Base-by-base conservation (phyloP, 2,329 filamentous ascomycete species). In the Arthroderma sp. region DNA sequence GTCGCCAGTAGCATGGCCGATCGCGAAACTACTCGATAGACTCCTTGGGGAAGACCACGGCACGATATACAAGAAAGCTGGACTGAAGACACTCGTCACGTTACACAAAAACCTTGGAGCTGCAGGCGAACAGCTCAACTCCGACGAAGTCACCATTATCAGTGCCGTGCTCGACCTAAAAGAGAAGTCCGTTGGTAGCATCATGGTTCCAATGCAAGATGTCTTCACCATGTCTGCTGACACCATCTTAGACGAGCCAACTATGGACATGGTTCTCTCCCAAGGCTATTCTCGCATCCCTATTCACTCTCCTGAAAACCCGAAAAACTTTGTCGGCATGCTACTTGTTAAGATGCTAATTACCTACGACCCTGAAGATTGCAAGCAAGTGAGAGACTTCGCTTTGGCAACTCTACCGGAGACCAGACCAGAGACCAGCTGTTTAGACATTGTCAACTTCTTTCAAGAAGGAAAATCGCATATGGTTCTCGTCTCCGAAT, bases 401-500 rank as follows among this genome's bases (percentile, higher is more conserved):
- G 81, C 87, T 5, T 72, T 98, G 42, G 91, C 91, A 9, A 95
- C 91, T 0, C 77, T 98, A 5, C 91, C 93, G 1, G 91, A 98
- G 63, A 98, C 91, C 0, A 78, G 85, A 6, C 86, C 91, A 0
- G 86, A 95, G 60, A 98, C 91, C 0, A 95, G 88, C 67, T 98
- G 91, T 61, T 68, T 98, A 45, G 91, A 98, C 62, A 96, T 98
- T 57, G 86, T 98, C 67, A 98, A 98, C 68, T 98, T 95, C 65
- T 98, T 98, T 70, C 91, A 98, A 64, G 91, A 98, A 69, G 91
- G 91, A 56, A 98, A 98, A 63, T 94, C 88, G 1, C 91, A 98
- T 63, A 94, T 98, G 88, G 89, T 96, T 0, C 71, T 98, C 29
- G 91, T 96, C 6, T 95, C 89, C 0, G 85, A 94, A 57, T 76